These are phyloP conservation scores for Trichoderma cornu-damae DNA, from an alignment of 2,329 filamentous ascomycete genomes.

Conservation along the genomic window DNA sequence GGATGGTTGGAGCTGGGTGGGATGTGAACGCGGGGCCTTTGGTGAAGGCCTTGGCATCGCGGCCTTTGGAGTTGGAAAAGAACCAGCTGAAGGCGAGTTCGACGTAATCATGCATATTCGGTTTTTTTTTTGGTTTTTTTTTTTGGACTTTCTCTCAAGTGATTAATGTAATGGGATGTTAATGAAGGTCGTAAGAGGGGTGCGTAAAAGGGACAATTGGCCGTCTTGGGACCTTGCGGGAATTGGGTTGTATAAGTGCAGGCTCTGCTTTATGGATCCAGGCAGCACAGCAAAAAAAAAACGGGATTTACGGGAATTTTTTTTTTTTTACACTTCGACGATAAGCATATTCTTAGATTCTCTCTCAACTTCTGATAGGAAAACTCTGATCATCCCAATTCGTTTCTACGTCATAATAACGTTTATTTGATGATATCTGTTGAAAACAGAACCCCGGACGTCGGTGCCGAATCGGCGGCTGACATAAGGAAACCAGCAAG, in stretches of 20 bases:
- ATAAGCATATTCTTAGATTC: too few relatives aligned
- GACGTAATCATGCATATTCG: conserved; percentile 28
- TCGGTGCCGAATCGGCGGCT: conserved; percentile 3
- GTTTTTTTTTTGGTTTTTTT: too few relatives aligned
- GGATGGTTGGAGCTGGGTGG: conserved; percentile 34
- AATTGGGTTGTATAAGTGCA: neutral
- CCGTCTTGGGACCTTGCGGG: neutral
- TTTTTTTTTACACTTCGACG: too few relatives aligned
- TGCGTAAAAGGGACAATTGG: too few relatives aligned
- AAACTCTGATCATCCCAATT: too few relatives aligned
- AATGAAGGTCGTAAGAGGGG: too few relatives aligned
- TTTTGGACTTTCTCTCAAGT: neutral
- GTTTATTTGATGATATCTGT: neutral
- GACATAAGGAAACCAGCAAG: neutral
- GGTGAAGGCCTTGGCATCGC: conserved; percentile 37
- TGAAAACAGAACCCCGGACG: neutral
- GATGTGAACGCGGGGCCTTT: conserved; percentile 33
- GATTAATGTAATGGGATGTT: too few relatives aligned
- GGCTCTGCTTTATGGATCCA: too few relatives aligned
- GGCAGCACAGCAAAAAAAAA: too few relatives aligned
- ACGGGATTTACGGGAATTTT: too few relatives aligned
- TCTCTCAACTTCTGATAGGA: too few relatives aligned
- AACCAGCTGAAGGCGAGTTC: conserved; percentile 38
- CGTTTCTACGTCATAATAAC: neutral
- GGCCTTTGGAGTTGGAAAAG: conserved; percentile 35